A percentile compares a stretch with the other conserved stretches of the same genome.
Evolutionary conservation across 2,329 filamentous ascomycete genomes (phyloP).

Genomic region (Rhynchosporium graminicola): DNA sequence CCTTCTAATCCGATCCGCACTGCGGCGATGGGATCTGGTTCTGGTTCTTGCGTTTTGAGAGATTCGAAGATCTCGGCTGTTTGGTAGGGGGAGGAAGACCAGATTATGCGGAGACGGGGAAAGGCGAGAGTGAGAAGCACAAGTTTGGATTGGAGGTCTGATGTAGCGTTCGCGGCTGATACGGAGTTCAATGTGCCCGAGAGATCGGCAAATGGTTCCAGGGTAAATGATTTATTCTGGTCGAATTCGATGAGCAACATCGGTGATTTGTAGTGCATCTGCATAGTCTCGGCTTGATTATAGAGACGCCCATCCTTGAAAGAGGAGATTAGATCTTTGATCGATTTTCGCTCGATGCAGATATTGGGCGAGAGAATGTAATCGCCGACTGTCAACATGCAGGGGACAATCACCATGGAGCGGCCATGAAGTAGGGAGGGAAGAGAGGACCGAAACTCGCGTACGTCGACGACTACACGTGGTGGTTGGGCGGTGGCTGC

Average conservation of each 20-base stretch:
- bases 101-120: conserved; percentile 85
- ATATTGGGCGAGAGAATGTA: conserved; percentile 91
- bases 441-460: conserved; percentile 91
- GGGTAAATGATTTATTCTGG: conserved; percentile 93
- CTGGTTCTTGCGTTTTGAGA: conserved; percentile 83
- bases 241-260: conserved; percentile 98
- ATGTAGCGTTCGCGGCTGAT: conserved; percentile 59
- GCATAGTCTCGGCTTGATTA: conserved; percentile 91
- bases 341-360: conserved; percentile 91
- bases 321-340: conserved; percentile 87
- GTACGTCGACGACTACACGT: conserved; percentile 89
- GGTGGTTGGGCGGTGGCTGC: conserved; percentile 83
- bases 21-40: conserved; percentile 87
- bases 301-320: conserved; percentile 91
- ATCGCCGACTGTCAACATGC: conserved; percentile 94
- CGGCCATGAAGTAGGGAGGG: conserved; percentile 89
- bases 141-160: conserved; percentile 87
- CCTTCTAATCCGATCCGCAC: conserved; percentile 78
- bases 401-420: conserved; percentile 85
- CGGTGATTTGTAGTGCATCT: conserved; percentile 83
- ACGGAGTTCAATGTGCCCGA: conserved; percentile 63
- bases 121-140: conserved; percentile 92
- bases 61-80: conserved; percentile 96
- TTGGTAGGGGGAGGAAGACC: conserved; percentile 91
- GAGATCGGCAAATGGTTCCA: conserved; percentile 76